Percentiles rank a stretch among this genome's conserved stretches.
Evolutionary conservation across 306 rosid genomes (phyloP).

Genomic region (Vigna radiata): DNA sequence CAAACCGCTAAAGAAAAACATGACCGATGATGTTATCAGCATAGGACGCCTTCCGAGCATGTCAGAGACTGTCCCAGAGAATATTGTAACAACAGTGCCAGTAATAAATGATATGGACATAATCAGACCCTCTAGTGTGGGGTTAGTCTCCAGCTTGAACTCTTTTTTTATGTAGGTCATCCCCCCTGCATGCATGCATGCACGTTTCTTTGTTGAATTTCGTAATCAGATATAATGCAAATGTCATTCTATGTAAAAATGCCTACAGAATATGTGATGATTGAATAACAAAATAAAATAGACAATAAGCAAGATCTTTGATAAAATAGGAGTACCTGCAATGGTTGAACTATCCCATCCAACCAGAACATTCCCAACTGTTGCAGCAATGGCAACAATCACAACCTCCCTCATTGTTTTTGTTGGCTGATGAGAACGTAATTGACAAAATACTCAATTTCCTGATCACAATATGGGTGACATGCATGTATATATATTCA

Average conservation of each 20-base stretch:
- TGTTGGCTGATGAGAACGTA: neutral
- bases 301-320: neutral
- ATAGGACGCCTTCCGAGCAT: conserved; percentile 80
- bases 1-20: conserved; percentile 67
- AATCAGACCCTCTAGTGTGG: conserved; percentile 83
- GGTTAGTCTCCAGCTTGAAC: conserved; percentile 67
- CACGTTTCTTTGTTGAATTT: conserved; percentile 1
- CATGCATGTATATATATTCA: conserved; percentile 10
- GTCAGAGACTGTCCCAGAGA: conserved; percentile 76
- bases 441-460: neutral
- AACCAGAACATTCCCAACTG: conserved; percentile 77
- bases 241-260: neutral
- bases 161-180: conserved; percentile 80
- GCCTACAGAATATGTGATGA: too few relatives aligned
- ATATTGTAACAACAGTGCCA: conserved; percentile 75
- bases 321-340: conserved; percentile 59
- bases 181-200: conserved; percentile 63
- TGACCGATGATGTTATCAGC: conserved; percentile 71
- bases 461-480: conserved; percentile 33
- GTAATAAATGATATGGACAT: conserved; percentile 85
- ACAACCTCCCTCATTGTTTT: conserved; percentile 79
- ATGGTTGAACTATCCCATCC: conserved; percentile 99
- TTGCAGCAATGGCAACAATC: conserved; percentile 78
- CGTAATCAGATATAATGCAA: neutral
- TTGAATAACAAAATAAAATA: neutral